A percentile compares a stretch with the other conserved stretches of the same genome.
phyloP scores from a whole-genome alignment of 768 basidiomycete genomes.

The Termitomyces eurrhizus region DNA sequence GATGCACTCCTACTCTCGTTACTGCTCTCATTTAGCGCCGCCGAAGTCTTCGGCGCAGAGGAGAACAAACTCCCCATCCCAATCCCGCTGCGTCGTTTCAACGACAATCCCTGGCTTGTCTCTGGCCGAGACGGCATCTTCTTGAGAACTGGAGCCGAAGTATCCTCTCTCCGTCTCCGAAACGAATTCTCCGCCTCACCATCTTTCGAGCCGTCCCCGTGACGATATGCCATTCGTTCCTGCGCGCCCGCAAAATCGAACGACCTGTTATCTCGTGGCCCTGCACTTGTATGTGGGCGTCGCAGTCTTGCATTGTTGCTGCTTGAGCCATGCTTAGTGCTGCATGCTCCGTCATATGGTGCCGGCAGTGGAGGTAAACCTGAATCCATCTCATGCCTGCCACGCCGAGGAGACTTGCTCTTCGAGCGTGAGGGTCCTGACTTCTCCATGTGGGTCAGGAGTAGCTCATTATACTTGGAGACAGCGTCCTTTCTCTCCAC shows the following conservation, averaged over 20 bases:
- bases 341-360: slow-evolving; percentile 20
- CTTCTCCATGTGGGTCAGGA: slow-evolving; percentile 22
- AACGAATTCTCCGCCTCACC: slow-evolving; percentile 5
- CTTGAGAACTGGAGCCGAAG: background rate
- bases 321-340: background rate
- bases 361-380: slow-evolving; percentile 37
- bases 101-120: slow-evolving; percentile 14
- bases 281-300: slow-evolving; percentile 74
- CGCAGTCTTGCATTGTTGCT: slow-evolving; percentile 24
- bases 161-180: slow-evolving; percentile 6
- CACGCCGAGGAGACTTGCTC: slow-evolving; percentile 53
- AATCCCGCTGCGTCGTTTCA: slow-evolving; percentile 17
- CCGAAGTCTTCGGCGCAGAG: slow-evolving; percentile 20
- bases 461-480: slow-evolving; percentile 51
- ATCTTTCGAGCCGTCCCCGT: background rate
- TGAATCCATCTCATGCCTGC: slow-evolving; percentile 30
- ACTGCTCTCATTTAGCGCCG: slow-evolving; percentile 31
- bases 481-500: slow-evolving; percentile 62
- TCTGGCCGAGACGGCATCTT: slow-evolving; percentile 10
- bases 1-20: slow-evolving; percentile 26
- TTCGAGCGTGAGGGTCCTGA: slow-evolving; percentile 45
- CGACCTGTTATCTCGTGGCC: slow-evolving; percentile 56
- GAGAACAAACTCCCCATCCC: slow-evolving; percentile 17
- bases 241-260: slow-evolving; percentile 23
- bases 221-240: slow-evolving; percentile 7